Base-by-base conservation (phyloP, 2,329 filamentous ascomycete genomes). In the Albophoma yamanashiensis region DNA sequence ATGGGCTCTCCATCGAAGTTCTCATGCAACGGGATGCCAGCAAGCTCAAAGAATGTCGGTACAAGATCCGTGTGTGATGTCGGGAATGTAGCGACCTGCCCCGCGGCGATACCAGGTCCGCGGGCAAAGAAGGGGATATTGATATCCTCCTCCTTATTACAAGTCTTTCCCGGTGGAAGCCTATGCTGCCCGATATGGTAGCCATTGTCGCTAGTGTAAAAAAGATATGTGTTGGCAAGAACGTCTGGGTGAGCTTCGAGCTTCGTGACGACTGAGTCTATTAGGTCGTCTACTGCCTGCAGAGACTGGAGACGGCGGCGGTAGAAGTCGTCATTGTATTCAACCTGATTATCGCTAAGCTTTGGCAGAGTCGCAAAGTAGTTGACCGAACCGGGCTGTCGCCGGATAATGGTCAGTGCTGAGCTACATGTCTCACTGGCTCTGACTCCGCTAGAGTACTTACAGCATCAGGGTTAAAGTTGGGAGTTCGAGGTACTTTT, bases 381-480 rank as follows among this genome's bases (percentile, higher is more conserved):
- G 47, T 70, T 76, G n/a, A 76, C 80, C n/a, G 68, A 64, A 11
- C 69, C 71, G 1, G 67, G 65, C 68, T 70, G 5, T 5, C 2
- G 67, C 73, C 43, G 36, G 31, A 36, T 5, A 2, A 22, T 36
- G 17, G 31, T 53, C 14, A 53, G 31, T 15, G 7, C 3, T 7
- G 6, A 27, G 45, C 8, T 4, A 12, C 8, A 34, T 15, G 7
- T n/a, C n/a, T 27, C 20, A 6, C 14, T 17, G n/a, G 1, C 50
- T 11, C 9, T 4, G 17, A 4, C 4, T 12, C 31, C 9, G 17
- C 50, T 7, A 5, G 31, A n/a, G 2, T 31, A 36, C 50, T 22
- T 69, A 82, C 81, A 62, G 75, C 72, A 3, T 83, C 78, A 0
- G 87, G 86, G 64, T 91, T 91, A 71, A 90, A 91, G 67, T 84